Conservation (phyloP, 169 alveolate genomes). For the Amoebophrya sp. region DNA sequence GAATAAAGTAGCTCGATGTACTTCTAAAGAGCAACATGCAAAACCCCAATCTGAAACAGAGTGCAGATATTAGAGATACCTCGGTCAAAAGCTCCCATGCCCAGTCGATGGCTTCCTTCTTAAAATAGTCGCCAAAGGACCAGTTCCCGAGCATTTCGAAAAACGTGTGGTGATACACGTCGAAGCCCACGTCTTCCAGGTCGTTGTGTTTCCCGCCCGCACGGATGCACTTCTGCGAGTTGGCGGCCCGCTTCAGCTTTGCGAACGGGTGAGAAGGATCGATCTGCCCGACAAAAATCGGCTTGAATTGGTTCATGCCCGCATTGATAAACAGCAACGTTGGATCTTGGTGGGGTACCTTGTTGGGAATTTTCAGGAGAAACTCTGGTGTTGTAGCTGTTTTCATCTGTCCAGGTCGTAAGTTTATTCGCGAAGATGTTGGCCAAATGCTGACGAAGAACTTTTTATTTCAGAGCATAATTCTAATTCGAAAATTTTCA, state of each 20-base stretch:
- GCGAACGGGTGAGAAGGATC: conserved; percentile 79
- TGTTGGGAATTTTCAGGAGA: too few relatives aligned
- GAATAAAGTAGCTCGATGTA: not conserved
- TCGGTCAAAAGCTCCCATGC: conserved; percentile 84
- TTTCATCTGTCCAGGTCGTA: too few relatives aligned
- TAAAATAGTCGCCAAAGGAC: conserved; percentile 91
- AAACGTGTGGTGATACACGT: conserved; percentile 89
- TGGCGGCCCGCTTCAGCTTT: conserved; percentile 78
- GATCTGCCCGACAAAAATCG: conserved; percentile 73
- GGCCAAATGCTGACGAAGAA: too few relatives aligned
- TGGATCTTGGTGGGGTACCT: conserved; percentile 81
- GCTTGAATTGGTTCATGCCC: conserved; percentile 88
- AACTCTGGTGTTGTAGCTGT: too few relatives aligned
- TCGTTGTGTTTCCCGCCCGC: conserved; percentile 80
- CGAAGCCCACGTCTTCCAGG: conserved; percentile 87
- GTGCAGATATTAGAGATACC: conserved; percentile 47
- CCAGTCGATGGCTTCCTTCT: conserved; percentile 80
- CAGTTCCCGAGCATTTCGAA: conserved; percentile 95
- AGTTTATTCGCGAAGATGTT: too few relatives aligned
- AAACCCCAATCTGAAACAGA: not conserved
- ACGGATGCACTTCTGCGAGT: conserved; percentile 88
- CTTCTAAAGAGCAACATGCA: not conserved
- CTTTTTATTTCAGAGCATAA: too few relatives aligned
- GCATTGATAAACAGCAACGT: conserved; percentile 86
- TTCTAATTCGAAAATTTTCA: too few relatives aligned